Conservation (phyloP, 495 filamentous ascomycete species). For the Neurospora sp. region DNA sequence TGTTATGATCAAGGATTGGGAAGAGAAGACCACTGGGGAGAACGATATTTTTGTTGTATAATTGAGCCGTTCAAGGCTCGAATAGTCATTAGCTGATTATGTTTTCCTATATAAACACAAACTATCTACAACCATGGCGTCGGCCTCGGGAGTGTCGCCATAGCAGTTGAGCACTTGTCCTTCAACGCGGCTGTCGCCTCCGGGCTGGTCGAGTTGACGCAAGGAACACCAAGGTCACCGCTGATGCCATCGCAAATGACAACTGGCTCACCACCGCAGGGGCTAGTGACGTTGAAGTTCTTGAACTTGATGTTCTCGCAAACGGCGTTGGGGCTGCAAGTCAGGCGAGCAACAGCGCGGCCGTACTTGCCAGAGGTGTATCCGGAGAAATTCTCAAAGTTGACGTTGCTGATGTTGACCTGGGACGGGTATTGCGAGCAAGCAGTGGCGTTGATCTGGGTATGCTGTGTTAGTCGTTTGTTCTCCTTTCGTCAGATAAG, state of each 20-base stretch:
- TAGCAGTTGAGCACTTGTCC: slow-evolving; percentile 13
- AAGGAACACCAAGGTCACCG: slow-evolving; percentile 41
- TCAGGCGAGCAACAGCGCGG: slow-evolving; percentile 38
- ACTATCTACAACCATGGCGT: slow-evolving; percentile 9
- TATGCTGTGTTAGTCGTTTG: not conserved
- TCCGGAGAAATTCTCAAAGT: slow-evolving; percentile 46
- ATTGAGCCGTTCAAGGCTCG: not conserved
- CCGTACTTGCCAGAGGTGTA: slow-evolving; percentile 42
- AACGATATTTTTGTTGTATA: not conserved
- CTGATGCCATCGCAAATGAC: slow-evolving; percentile 44
- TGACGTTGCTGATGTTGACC: slow-evolving; percentile 46
- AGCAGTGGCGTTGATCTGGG: slow-evolving; percentile 23
- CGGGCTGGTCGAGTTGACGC: slow-evolving; percentile 21
- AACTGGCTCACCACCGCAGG: slow-evolving; percentile 33
- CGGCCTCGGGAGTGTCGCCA: slow-evolving; percentile 12
- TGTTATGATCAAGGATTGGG: not conserved
- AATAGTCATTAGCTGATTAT: not conserved
- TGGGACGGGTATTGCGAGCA: slow-evolving; percentile 41
- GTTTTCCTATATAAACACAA: not conserved
- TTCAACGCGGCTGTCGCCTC: slow-evolving; percentile 18
- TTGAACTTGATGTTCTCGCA: slow-evolving; percentile 43
- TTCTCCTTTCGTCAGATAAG: not conserved
- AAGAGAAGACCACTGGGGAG: not conserved
- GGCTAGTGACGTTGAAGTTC: slow-evolving; percentile 40
- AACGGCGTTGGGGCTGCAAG: slow-evolving; percentile 40